phyloP scores from a whole-genome alignment of 2,329 filamentous ascomycete species.

The Pseudocercospora musae region DNA sequence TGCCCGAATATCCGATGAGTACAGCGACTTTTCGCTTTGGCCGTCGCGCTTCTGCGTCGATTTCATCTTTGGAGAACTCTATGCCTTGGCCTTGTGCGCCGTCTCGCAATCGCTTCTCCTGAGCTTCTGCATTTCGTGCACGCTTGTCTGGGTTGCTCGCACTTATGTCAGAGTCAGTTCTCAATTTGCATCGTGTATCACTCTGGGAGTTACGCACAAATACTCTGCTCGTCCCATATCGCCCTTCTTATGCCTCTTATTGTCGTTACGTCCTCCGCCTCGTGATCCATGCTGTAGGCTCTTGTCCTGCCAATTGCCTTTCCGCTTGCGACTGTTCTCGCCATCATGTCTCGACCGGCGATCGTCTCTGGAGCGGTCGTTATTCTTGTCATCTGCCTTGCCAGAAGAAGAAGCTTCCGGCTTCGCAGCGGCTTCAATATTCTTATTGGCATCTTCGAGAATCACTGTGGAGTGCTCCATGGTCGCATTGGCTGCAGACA shows the following conservation, averaged over 20 bases:
- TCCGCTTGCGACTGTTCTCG: slow-evolving; percentile 28
- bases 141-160: slow-evolving; percentile 46
- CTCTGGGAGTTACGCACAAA: slow-evolving; percentile 50
- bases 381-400: slow-evolving; percentile 3
- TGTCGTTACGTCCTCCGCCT: slow-evolving; percentile 27
- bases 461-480: slow-evolving; percentile 36
- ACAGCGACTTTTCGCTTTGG: slow-evolving; percentile 97
- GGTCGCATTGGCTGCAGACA: neutral
- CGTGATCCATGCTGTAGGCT: slow-evolving; percentile 25
- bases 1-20: slow-evolving; percentile 91
- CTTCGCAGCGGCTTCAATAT: slow-evolving; percentile 22
- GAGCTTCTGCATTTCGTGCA: slow-evolving; percentile 43
- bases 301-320: slow-evolving; percentile 28
- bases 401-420: slow-evolving; percentile 11
- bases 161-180: slow-evolving; percentile 43
- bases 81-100: slow-evolving; percentile 41
- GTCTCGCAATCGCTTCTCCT: slow-evolving; percentile 45
- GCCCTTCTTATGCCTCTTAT: slow-evolving; percentile 53
- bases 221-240: slow-evolving; percentile 66
- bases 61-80: slow-evolving; percentile 70
- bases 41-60: slow-evolving; percentile 77
- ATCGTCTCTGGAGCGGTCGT: slow-evolving; percentile 6
- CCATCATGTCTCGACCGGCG: slow-evolving; percentile 9
- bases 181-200: slow-evolving; percentile 9
- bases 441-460: slow-evolving; percentile 29